These are phyloP conservation scores for Henckelia pumila DNA, from an alignment of 257 asterid genomes.

Conservation along the genomic window DNA sequence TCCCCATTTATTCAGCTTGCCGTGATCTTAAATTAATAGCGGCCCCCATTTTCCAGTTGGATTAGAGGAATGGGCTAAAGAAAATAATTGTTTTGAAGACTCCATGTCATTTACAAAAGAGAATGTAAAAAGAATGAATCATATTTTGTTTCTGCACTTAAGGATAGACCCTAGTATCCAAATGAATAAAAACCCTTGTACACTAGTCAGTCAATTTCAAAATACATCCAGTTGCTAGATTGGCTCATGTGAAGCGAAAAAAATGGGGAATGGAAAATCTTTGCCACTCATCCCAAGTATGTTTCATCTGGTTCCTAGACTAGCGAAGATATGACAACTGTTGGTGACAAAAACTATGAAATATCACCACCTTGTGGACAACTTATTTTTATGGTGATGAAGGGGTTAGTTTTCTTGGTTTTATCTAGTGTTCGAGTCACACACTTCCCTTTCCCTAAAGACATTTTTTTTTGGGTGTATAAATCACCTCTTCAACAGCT, in stretches of 20 bases:
- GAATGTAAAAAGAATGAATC: too few relatives aligned
- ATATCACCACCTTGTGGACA: neutral
- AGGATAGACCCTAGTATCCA: neutral
- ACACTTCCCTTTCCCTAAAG: neutral
- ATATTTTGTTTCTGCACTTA: neutral
- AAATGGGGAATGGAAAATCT: neutral
- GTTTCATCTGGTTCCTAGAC: neutral
- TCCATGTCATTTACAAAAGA: too few relatives aligned
- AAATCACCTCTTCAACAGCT: neutral
- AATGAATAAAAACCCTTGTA: neutral
- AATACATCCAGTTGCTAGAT: neutral
- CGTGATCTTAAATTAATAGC: slow-evolving; percentile 5
- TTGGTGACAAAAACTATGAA: neutral
- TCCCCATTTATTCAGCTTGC: slow-evolving; percentile 6
- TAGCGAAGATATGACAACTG: neutral
- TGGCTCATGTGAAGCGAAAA: neutral
- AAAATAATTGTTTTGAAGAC: too few relatives aligned
- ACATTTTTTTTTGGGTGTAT: too few relatives aligned
- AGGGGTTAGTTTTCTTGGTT: neutral
- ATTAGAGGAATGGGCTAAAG: slow-evolving; percentile 22
- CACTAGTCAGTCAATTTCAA: too few relatives aligned
- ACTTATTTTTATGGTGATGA: neutral
- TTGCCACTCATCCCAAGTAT: neutral
- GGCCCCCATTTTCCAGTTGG: neutral
- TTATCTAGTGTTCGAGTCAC: neutral